Percentiles rank a stretch among this genome's conserved stretches.
Conservation (phyloP, 208 protist species). For the Naegleria gruberi region DNA sequence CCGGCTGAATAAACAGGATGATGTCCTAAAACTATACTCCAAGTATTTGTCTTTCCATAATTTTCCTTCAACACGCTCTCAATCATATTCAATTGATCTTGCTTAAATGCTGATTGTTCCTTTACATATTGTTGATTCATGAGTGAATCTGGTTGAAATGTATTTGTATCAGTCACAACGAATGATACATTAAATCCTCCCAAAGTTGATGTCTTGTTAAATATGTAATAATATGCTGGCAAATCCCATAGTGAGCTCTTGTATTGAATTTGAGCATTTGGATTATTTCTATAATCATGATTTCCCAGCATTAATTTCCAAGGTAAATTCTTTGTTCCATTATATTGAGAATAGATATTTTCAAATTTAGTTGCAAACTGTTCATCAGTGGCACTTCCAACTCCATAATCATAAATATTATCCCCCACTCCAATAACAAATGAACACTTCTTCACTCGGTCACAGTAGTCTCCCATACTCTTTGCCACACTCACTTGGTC, state of each 20-base stretch:
- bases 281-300: constrained; percentile 28
- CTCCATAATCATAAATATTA: constrained; percentile 40
- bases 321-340: not conserved
- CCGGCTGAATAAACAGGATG: too few relatives aligned
- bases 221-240: constrained; percentile 9
- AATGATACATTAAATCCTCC: not conserved
- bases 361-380: constrained; percentile 34
- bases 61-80: constrained; percentile 18
- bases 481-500: too few relatives aligned
- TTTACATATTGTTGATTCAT: too few relatives aligned
- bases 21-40: constrained; percentile 39
- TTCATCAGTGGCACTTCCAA: constrained; percentile 27
- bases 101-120: not conserved
- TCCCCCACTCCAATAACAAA: constrained; percentile 38
- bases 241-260: constrained; percentile 15
- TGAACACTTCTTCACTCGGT: too few relatives aligned
- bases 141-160: not conserved
- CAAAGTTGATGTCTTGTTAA: not conserved
- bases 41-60: constrained; percentile 24
- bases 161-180: not conserved
- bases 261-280: constrained; percentile 34
- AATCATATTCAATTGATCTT: not conserved
- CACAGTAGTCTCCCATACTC: too few relatives aligned
- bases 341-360: constrained; percentile 27
- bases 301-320: not conserved